phyloP scores from a whole-genome alignment of 1,284 basidiomycete species.

The Polyporus tsugae region DNA sequence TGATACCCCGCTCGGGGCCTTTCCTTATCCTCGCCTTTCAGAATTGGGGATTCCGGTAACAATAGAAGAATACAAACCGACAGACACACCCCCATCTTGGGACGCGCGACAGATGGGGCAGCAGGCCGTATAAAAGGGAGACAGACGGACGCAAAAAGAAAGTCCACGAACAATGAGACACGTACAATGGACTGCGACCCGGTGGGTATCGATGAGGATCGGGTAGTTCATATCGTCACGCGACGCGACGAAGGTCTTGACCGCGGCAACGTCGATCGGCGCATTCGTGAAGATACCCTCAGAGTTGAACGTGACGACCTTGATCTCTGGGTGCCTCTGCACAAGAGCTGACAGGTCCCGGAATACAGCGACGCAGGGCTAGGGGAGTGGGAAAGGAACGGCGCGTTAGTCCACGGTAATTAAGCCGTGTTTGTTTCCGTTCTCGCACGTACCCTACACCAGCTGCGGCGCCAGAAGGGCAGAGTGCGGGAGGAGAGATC shows the following conservation, averaged over 20 bases:
- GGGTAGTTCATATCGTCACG: constrained; percentile 43
- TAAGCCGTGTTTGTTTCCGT: constrained; percentile 33
- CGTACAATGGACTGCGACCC: constrained; percentile 42
- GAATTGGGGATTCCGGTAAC: neutral
- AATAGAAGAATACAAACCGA: constrained; percentile 4
- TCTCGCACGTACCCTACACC: constrained; percentile 39
- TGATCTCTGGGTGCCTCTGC: constrained; percentile 38
- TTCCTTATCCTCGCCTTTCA: neutral
- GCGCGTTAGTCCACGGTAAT: constrained; percentile 31
- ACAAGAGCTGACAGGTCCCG: constrained; percentile 39
- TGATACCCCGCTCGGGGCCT: neutral
- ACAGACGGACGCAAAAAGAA: neutral
- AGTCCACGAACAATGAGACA: constrained; percentile 22
- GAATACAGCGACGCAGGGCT: constrained; percentile 45
- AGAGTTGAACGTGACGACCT: constrained; percentile 44
- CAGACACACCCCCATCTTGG: neutral
- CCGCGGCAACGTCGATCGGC: constrained; percentile 37
- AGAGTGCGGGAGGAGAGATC: constrained; percentile 20
- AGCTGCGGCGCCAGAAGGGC: constrained; percentile 26
- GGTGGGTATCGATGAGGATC: constrained; percentile 41
- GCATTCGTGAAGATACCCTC: constrained; percentile 45
- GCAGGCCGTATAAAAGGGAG: neutral
- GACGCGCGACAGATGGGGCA: neutral
- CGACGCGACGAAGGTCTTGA: constrained; percentile 38
- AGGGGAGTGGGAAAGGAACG: constrained; percentile 22